A percentile compares a stretch with the other conserved stretches of the same genome.
These are phyloP conservation scores for Sugiyamaella japonica DNA, from an alignment of 1,139 yeast species.

Conservation along the genomic window DNA sequence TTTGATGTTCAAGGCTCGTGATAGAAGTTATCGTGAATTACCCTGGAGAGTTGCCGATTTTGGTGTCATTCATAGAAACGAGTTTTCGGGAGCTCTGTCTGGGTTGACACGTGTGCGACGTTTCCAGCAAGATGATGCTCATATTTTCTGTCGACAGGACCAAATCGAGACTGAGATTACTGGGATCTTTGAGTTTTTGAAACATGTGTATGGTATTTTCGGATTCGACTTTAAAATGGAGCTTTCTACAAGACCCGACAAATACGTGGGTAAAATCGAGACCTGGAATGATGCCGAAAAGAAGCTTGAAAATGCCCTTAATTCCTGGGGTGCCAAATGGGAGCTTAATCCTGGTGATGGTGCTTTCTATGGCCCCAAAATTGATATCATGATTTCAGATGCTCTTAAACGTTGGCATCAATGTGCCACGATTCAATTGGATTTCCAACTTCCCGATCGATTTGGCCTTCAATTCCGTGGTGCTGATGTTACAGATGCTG, in stretches of 20 bases:
- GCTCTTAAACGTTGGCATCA: conserved; percentile 94
- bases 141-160: conserved; percentile 87
- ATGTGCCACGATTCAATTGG: conserved; percentile 97
- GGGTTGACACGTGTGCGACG: conserved; percentile 96
- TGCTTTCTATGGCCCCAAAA: conserved; percentile 98
- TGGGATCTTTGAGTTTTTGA: conserved; percentile 75
- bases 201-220: conserved; percentile 75
- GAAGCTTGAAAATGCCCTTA: conserved; percentile 71
- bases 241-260: conserved; percentile 92
- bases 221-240: conserved; percentile 89
- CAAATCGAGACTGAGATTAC: conserved; percentile 84
- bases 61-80: conserved; percentile 94
- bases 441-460: conserved; percentile 93
- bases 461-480: conserved; percentile 86
- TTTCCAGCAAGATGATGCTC: conserved; percentile 99
- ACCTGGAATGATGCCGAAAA: conserved; percentile 89
- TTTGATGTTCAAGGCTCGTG: conserved; percentile 79
- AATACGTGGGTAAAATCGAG: conserved; percentile 79
- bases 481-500: conserved; percentile 46
- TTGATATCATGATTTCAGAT: conserved; percentile 90
- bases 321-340: conserved; percentile 82
- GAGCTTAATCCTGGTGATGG: conserved; percentile 94
- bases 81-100: conserved; percentile 83
- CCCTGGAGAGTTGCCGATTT: conserved; percentile 97
- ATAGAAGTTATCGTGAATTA: conserved; percentile 88